These are phyloP conservation scores for Erysimum cheiri DNA, from an alignment of 441 rosid genomes.

Conservation along the genomic window DNA sequence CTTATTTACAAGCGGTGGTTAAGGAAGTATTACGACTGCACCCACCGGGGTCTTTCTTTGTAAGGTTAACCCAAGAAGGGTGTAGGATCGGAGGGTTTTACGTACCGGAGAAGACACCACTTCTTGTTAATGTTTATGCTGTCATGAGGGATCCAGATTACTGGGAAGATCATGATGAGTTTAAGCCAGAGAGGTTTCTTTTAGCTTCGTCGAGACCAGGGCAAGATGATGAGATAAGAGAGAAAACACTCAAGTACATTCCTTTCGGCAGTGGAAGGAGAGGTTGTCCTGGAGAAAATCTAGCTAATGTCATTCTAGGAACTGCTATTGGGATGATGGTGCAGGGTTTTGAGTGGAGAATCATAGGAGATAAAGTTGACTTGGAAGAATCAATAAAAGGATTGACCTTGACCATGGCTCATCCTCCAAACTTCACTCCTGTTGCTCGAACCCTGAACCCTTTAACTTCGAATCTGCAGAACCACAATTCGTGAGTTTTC, in stretches of 20 bases:
- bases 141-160: constrained; percentile 30
- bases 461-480: neutral
- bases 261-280: constrained; percentile 33
- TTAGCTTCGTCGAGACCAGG: neutral
- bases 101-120: constrained; percentile 16
- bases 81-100: constrained; percentile 20
- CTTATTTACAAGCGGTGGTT: constrained; percentile 30
- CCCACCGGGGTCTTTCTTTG: constrained; percentile 18
- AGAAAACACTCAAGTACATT: constrained; percentile 15
- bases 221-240: constrained; percentile 11
- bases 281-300: constrained; percentile 30
- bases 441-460: constrained; percentile 6
- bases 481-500: neutral
- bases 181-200: constrained; percentile 38
- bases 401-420: constrained; percentile 34
- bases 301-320: constrained; percentile 31
- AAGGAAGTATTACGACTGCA: constrained; percentile 30
- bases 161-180: constrained; percentile 36
- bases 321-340: constrained; percentile 34
- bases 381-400: constrained; percentile 26
- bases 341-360: constrained; percentile 36
- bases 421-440: constrained; percentile 41
- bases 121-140: constrained; percentile 25
- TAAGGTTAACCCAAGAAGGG: constrained; percentile 3
- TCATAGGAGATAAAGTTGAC: constrained; percentile 12